Evolutionary conservation across 2,329 filamentous ascomycete genomes (phyloP).

Genomic region (Exophiala sideris): DNA sequence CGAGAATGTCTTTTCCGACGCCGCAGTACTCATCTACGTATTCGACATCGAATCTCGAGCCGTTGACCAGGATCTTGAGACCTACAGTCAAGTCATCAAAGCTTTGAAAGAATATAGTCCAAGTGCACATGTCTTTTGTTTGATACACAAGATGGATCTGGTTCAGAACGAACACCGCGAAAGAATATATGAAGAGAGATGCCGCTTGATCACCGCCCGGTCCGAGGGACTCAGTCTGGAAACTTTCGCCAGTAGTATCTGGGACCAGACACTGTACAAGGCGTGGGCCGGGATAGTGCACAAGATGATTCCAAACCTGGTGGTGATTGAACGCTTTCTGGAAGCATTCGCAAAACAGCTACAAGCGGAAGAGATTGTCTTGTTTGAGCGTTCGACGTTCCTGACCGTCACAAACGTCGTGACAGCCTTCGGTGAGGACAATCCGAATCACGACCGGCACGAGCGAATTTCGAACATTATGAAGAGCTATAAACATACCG

Average conservation of each 20-base stretch:
- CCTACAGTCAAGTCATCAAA: slow-evolving; percentile 84
- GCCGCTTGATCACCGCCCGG: slow-evolving; percentile 70
- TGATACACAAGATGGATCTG: slow-evolving; percentile 99
- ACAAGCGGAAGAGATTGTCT: slow-evolving; percentile 85
- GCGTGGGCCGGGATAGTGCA: slow-evolving; percentile 98
- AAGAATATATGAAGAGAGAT: slow-evolving; percentile 78
- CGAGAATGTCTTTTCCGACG: slow-evolving; percentile 92
- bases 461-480: slow-evolving; percentile 96
- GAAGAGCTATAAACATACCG: slow-evolving; percentile 91
- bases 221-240: slow-evolving; percentile 72
- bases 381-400: slow-evolving; percentile 95
- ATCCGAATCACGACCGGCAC: slow-evolving; percentile 88
- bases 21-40: slow-evolving; percentile 85
- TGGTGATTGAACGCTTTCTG: slow-evolving; percentile 82
- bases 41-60: slow-evolving; percentile 98
- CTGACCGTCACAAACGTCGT: slow-evolving; percentile 93
- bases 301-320: slow-evolving; percentile 90
- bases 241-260: slow-evolving; percentile 93
- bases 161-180: slow-evolving; percentile 77
- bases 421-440: slow-evolving; percentile 45
- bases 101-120: slow-evolving; percentile 83
- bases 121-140: slow-evolving; percentile 79
- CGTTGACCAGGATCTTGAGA: slow-evolving; percentile 86
- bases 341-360: slow-evolving; percentile 78
- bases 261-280: slow-evolving; percentile 97